phyloP scores from a whole-genome alignment of 1,284 basidiomycete genomes.

The Leccinum huronense region DNA sequence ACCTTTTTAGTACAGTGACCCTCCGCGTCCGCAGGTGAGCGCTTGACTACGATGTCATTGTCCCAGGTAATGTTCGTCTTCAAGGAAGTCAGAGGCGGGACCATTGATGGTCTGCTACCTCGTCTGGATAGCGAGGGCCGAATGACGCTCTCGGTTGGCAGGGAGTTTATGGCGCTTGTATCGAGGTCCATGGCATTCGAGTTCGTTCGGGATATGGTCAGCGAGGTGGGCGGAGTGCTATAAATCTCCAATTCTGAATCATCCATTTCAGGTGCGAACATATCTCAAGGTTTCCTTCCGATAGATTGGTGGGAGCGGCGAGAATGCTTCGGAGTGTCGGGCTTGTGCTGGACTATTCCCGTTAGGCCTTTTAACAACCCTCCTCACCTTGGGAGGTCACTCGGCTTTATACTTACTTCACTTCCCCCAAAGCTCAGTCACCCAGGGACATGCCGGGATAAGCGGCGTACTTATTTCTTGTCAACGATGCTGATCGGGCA shows the following conservation, averaged over 20 bases:
- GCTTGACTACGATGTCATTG: slow-evolving; percentile 46
- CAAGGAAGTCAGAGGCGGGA: slow-evolving; percentile 37
- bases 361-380: slow-evolving; percentile 11
- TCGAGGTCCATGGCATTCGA: slow-evolving; percentile 27
- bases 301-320: slow-evolving; percentile 15
- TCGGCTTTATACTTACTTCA: slow-evolving; percentile 30
- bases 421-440: slow-evolving; percentile 22
- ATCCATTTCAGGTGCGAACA: slow-evolving; percentile 32
- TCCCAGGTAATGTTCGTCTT: slow-evolving; percentile 49
- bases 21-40: slow-evolving; percentile 24
- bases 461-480: slow-evolving; percentile 24
- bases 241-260: slow-evolving; percentile 42
- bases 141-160: slow-evolving; percentile 30
- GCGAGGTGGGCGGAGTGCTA: slow-evolving; percentile 61
- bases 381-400: slow-evolving; percentile 6
- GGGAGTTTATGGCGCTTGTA: slow-evolving; percentile 29
- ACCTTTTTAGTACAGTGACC: slow-evolving; percentile 20
- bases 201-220: slow-evolving; percentile 35
- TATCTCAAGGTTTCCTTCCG: slow-evolving; percentile 17
- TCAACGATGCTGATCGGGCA: slow-evolving; percentile 23
- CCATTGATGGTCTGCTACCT: slow-evolving; percentile 41
- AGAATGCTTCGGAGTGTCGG: slow-evolving; percentile 11
- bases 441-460: slow-evolving; percentile 27
- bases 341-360: slow-evolving; percentile 8
- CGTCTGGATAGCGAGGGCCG: slow-evolving; percentile 49